These are phyloP conservation scores for Rhizopogon rudus DNA, from an alignment of 768 basidiomycete genomes.

Conservation along the genomic window DNA sequence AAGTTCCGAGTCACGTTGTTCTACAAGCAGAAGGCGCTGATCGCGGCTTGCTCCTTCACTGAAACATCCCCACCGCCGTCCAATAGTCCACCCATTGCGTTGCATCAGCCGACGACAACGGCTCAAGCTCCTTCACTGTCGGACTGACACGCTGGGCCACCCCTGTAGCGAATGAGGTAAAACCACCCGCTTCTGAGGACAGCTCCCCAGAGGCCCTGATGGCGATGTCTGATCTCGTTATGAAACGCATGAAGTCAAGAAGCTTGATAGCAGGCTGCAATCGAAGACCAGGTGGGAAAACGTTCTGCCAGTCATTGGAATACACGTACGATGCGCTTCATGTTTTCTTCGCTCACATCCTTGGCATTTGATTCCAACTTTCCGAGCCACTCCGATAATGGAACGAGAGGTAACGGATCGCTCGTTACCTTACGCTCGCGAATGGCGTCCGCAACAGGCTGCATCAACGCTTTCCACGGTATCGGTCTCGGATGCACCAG, in stretches of 20 bases:
- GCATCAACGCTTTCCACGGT: constrained; percentile 20
- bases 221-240: constrained; percentile 14
- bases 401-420: constrained; percentile 23
- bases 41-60: neutral
- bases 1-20: neutral
- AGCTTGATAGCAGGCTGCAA: constrained; percentile 31
- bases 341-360: constrained; percentile 15
- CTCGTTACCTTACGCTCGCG: constrained; percentile 7
- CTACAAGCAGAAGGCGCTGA: neutral
- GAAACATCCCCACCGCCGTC: constrained; percentile 23
- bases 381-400: constrained; percentile 27
- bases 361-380: constrained; percentile 12
- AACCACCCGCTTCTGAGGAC: neutral
- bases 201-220: neutral
- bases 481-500: constrained; percentile 30
- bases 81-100: constrained; percentile 36
- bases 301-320: constrained; percentile 40
- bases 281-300: constrained; percentile 19
- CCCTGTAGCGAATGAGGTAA: constrained; percentile 17
- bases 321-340: constrained; percentile 26
- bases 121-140: constrained; percentile 25
- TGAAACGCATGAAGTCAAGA: constrained; percentile 19
- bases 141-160: constrained; percentile 25
- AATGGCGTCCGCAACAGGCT: constrained; percentile 14
- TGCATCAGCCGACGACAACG: constrained; percentile 22